phyloP scores from a whole-genome alignment of 2,329 filamentous ascomycete species.

The Neopestalotiopsis clavispora region DNA sequence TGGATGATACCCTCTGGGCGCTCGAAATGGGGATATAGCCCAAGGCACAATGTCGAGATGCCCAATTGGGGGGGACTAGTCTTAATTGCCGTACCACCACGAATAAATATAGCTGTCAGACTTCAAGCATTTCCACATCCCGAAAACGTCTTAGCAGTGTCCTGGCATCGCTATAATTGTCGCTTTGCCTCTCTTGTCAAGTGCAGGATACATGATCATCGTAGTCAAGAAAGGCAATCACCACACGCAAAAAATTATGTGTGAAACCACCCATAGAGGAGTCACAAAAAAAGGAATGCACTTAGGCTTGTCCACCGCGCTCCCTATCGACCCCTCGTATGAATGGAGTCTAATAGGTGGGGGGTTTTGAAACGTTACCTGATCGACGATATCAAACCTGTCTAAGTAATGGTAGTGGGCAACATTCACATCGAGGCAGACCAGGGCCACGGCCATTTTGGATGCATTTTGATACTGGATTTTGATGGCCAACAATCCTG shows the following conservation, averaged over 20 bases:
- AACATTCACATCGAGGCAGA: neutral
- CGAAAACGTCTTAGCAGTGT: neutral
- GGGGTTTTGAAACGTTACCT: slow-evolving; percentile 11
- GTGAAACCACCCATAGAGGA: neutral
- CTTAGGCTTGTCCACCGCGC: neutral
- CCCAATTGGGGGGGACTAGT: neutral
- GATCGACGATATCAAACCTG: slow-evolving; percentile 2
- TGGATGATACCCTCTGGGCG: neutral
- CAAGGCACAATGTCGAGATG: neutral
- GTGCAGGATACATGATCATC: neutral
- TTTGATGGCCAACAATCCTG: too few relatives aligned
- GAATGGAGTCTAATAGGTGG: neutral
- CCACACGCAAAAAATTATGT: neutral
- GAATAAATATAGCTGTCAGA: neutral
- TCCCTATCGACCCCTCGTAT: neutral
- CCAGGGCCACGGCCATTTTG: neutral
- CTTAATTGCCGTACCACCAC: neutral
- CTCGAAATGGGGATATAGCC: neutral
- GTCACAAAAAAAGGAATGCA: neutral
- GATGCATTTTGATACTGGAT: neutral
- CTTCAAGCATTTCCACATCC: neutral
- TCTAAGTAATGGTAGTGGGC: neutral
- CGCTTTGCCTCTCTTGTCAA: neutral
- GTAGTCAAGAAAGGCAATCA: neutral
- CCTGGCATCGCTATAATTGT: neutral